phyloP scores from a whole-genome alignment of 1,284 basidiomycete genomes.

The Ganoderma multipileum region DNA sequence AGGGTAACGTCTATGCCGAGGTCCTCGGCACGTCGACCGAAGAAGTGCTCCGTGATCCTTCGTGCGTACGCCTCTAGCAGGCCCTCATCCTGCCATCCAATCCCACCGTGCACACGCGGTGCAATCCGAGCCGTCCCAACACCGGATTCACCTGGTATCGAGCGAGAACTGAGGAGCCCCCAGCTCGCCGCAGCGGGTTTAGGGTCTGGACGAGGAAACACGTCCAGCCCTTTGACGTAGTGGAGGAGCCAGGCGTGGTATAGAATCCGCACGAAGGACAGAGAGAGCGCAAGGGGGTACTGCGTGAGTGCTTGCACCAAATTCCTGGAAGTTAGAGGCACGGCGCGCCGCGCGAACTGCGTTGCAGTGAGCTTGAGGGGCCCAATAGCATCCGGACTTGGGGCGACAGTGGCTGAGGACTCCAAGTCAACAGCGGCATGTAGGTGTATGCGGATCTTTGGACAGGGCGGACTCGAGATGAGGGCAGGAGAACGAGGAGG shows the following conservation, averaged over 20 bases:
- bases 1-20: slow-evolving; percentile 46
- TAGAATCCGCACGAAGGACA: slow-evolving; percentile 69
- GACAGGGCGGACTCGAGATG: slow-evolving; percentile 38
- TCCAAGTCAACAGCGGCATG: slow-evolving; percentile 33
- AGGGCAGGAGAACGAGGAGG: slow-evolving; percentile 45
- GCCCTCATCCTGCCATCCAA: slow-evolving; percentile 55
- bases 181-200: slow-evolving; percentile 39
- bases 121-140: slow-evolving; percentile 8
- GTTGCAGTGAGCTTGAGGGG: slow-evolving; percentile 58
- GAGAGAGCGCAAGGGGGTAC: slow-evolving; percentile 64
- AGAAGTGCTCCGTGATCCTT: slow-evolving; percentile 43
- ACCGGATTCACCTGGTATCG: slow-evolving; percentile 17
- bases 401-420: background rate
- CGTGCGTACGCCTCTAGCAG: slow-evolving; percentile 50
- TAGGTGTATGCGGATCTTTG: slow-evolving; percentile 54
- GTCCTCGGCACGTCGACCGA: slow-evolving; percentile 44
- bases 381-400: slow-evolving; percentile 30
- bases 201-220: slow-evolving; percentile 73
- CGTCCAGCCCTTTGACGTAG: slow-evolving; percentile 64
- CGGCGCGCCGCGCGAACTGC: slow-evolving; percentile 46
- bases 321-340: slow-evolving; percentile 49
- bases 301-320: slow-evolving; percentile 53
- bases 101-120: slow-evolving; percentile 42
- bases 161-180: slow-evolving; percentile 14
- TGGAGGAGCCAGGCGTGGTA: slow-evolving; percentile 74